Evolutionary conservation across 140 eudicot genomes (phyloP).

Genomic region (Cichorium intybus): DNA sequence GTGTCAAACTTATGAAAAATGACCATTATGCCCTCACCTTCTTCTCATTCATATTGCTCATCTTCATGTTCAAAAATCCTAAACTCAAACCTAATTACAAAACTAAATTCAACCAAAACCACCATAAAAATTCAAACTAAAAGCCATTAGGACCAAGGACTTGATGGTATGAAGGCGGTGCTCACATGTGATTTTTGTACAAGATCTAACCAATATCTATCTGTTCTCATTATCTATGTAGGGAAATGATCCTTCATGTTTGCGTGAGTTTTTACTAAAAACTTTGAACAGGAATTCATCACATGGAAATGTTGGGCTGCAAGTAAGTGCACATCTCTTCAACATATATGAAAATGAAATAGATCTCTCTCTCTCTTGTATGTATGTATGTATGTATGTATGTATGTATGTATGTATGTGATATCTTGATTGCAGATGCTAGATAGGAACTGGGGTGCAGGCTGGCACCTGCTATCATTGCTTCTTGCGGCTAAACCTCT

Average conservation of each 20-base stretch:
- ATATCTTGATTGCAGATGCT: constrained; percentile 63
- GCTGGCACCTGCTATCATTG: constrained; percentile 87
- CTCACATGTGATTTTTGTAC: background rate
- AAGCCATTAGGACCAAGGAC: no score
- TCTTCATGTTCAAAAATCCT: no score
- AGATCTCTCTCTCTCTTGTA: no score
- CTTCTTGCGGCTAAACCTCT: constrained; percentile 85
- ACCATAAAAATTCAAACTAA: background rate
- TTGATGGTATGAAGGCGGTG: no score
- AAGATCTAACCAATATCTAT: background rate
- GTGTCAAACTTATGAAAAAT: no score
- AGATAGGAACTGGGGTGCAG: constrained; percentile 99
- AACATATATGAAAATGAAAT: background rate
- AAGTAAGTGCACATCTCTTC: constrained; percentile 44
- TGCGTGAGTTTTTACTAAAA: constrained; percentile 85
- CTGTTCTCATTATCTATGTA: constrained; percentile 26
- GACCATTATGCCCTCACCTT: no score
- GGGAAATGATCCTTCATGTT: constrained; percentile 96
- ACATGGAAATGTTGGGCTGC: constrained; percentile 82
- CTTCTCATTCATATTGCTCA: no score
- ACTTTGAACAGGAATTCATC: constrained; percentile 59
- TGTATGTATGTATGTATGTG: background rate
- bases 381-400: background rate
- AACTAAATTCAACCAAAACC: background rate
- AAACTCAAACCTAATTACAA: no score